Evolutionary conservation across 2,329 filamentous ascomycete genomes (phyloP).

Genomic region (Penicillium hesseltinei): DNA sequence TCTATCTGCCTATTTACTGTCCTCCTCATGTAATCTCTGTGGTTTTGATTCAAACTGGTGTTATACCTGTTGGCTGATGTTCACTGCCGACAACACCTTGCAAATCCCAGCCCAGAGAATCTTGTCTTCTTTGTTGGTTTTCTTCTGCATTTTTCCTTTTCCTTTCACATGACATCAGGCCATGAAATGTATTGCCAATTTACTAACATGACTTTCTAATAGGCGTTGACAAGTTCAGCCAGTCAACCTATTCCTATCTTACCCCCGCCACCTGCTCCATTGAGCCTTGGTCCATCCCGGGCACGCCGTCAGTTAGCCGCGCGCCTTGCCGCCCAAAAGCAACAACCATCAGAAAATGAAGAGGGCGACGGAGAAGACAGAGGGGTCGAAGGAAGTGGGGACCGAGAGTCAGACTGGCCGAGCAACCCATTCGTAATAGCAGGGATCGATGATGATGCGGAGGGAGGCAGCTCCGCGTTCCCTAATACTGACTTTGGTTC

Average conservation of each 20-base stretch:
- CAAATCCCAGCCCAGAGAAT: neutral
- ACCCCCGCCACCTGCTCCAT: constrained; percentile 65
- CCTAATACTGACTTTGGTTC: constrained; percentile 33
- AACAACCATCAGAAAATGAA: constrained; percentile 53
- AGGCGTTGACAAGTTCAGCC: constrained; percentile 33
- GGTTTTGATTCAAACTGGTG: neutral
- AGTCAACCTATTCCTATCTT: constrained; percentile 47
- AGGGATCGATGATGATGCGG: constrained; percentile 36
- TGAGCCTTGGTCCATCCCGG: constrained; percentile 82
- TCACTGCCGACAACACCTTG: neutral
- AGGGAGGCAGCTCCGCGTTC: constrained; percentile 31
- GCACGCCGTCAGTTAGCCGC: constrained; percentile 89
- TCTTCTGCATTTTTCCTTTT: neutral
- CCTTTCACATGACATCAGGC: neutral
- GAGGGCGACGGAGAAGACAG: constrained; percentile 30
- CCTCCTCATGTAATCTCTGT: neutral
- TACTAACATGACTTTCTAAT: constrained; percentile 15
- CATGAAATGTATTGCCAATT: neutral
- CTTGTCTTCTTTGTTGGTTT: neutral
- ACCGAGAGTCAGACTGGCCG: constrained; percentile 33
- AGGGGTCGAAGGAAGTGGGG: constrained; percentile 20
- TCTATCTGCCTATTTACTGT: neutral
- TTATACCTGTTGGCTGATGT: neutral
- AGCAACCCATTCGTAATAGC: constrained; percentile 41
- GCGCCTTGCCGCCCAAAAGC: constrained; percentile 72